Evolutionary conservation across 495 filamentous ascomycete genomes (phyloP).

Genomic region (Ascobolus immersus): DNA sequence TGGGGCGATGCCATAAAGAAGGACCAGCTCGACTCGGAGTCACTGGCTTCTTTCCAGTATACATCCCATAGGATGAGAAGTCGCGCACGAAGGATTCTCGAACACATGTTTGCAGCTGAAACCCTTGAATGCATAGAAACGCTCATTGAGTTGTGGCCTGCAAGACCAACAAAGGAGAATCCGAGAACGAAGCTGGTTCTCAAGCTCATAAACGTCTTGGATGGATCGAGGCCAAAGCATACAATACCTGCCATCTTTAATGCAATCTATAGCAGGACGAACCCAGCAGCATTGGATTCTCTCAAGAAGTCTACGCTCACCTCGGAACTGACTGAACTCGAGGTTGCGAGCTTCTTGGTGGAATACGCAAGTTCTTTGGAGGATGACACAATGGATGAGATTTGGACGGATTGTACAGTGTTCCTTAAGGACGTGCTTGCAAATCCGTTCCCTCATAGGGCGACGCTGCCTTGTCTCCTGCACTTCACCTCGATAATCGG

Average conservation of each 20-base stretch:
- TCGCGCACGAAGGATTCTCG: conserved; percentile 58
- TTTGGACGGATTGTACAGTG: conserved; percentile 81
- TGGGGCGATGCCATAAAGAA: conserved; percentile 47
- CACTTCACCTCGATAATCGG: conserved; percentile 76
- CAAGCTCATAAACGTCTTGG: conserved; percentile 66
- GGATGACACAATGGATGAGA: conserved; percentile 97
- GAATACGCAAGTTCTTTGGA: conserved; percentile 74
- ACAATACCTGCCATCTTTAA: conserved; percentile 94
- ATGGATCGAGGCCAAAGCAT: conserved; percentile 74
- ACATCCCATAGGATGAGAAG: conserved; percentile 75
- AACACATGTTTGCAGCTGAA: conserved; percentile 82
- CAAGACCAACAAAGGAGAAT: conserved; percentile 12
- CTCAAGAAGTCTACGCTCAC: conserved; percentile 65
- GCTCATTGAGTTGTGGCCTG: conserved; percentile 52
- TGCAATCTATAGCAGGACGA: conserved; percentile 80
- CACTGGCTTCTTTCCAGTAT: conserved; percentile 63
- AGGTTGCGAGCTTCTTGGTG: conserved; percentile 65
- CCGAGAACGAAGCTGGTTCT: conserved; percentile 32
- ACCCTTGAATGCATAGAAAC: conserved; percentile 89
- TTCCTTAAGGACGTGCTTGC: conserved; percentile 75
- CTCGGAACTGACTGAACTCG: conserved; percentile 51
- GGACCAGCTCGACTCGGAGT: conserved; percentile 34
- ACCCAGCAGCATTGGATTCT: conserved; percentile 53
- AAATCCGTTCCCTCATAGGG: conserved; percentile 85
- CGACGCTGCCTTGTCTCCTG: conserved; percentile 63